Evolutionary conservation across 2,329 filamentous ascomycete genomes (phyloP).

Genomic region (Aspergillus flavus): DNA sequence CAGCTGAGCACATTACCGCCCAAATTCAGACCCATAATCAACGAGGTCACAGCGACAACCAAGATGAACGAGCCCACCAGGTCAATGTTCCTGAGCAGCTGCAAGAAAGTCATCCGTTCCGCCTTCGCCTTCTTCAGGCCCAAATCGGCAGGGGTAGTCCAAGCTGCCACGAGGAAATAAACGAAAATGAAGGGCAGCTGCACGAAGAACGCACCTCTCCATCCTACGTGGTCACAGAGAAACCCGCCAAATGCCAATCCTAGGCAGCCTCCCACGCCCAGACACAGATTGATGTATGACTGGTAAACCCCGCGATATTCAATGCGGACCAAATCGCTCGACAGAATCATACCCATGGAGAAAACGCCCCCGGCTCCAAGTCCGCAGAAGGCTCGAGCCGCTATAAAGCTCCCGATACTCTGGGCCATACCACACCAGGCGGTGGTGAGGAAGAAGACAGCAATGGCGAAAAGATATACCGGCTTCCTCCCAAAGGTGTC

Average conservation of each 20-base stretch:
- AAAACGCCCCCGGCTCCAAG: conserved; percentile 73
- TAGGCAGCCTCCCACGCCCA: conserved; percentile 41
- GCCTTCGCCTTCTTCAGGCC: conserved; percentile 48
- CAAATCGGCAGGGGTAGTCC: conserved; percentile 48
- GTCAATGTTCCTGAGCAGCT: conserved; percentile 54
- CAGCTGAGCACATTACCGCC: conserved; percentile 57
- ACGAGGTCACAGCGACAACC: conserved; percentile 48
- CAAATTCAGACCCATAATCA: conserved; percentile 56
- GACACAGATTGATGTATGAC: conserved; percentile 44
- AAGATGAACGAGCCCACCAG: conserved; percentile 52
- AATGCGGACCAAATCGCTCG: conserved; percentile 72
- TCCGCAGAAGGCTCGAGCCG: conserved; percentile 70
- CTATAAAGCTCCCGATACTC: conserved; percentile 71
- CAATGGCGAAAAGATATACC: conserved; percentile 65
- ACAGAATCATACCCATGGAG: conserved; percentile 64
- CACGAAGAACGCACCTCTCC: conserved; percentile 49
- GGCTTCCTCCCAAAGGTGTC: conserved; percentile 72
- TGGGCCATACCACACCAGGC: conserved; percentile 70
- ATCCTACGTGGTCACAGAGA: conserved; percentile 44
- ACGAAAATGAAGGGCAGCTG: conserved; percentile 54
- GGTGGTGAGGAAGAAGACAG: conserved; percentile 66
- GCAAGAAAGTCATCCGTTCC: conserved; percentile 43
- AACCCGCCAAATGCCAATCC: conserved; percentile 44
- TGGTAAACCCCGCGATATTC: conserved; percentile 56
- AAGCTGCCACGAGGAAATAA: conserved; percentile 46